Base-by-base conservation (phyloP, 1,284 basidiomycete genomes). In the Ustilago bromivora region DNA sequence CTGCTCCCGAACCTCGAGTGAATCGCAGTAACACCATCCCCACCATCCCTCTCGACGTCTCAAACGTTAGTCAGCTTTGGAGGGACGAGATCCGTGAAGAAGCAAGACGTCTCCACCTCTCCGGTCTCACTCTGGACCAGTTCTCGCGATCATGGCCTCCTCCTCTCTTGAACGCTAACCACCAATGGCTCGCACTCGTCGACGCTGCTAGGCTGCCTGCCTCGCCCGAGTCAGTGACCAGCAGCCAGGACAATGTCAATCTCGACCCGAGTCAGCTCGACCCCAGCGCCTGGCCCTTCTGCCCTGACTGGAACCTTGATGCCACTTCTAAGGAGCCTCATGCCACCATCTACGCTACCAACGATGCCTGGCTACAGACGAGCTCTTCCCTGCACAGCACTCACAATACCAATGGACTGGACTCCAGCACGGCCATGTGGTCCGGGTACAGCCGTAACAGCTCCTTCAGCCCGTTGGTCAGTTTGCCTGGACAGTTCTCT, bases 11-110 rank as follows among this genome's bases (percentile, higher is more conserved):
- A 19, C 5, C 43, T 19, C 43, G 43, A 0, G 34, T n/a, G 28
- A 32, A 23, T 6, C 23, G 49, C 15, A 51, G 49, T 28, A 23
- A 49, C 23, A 12, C n/a, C 9, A 9, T 23, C 46, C 23, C 12
- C 31, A 9, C 52, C 31, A 12, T 49, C 46, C 36, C 35, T 38
- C 34, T 19, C 10, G 47, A 47, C 49, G 13, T 61, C 19, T 34
- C 51, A 4, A 51, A 61, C 28, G 5, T 58, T 41, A 53, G 40
- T 32, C 47, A 58, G 12, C n/a, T 46, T n/a, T 68, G 66, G 66
- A 46, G 54, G 11, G 56, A 61, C n/a, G 28, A 58, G 19, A 28
- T 34, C 5, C 55, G 46, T 38, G 38, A 13, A 12, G 12, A 23
- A 13, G 19, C 36, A 4, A 43, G 47, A 10, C 40, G 38, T 10